Conservation (phyloP, 2,329 filamentous ascomycete genomes). For the Pseudogymnoascus sp. region DNA sequence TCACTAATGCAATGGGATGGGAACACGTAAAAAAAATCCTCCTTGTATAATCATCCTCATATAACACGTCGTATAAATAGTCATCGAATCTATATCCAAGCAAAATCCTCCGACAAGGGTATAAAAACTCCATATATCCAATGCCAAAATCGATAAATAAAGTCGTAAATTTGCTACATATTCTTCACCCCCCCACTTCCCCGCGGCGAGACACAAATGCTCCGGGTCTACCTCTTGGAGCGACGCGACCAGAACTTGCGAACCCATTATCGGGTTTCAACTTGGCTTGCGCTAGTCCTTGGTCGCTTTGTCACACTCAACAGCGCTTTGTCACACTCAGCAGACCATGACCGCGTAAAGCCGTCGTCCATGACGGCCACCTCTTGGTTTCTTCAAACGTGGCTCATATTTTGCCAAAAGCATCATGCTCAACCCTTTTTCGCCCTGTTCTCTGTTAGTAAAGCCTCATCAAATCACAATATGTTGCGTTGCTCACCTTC, state of each 20-base stretch:
- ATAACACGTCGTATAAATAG: slow-evolving; percentile 7
- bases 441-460: not conserved
- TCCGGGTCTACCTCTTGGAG: not conserved
- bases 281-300: not conserved
- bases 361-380: not conserved
- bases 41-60: not conserved
- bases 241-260: not conserved
- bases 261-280: not conserved
- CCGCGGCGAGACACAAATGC: not conserved
- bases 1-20: not conserved
- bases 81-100: not conserved
- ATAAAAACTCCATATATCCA: slow-evolving; percentile 9
- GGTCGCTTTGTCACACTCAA: not conserved
- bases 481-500: not conserved
- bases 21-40: not conserved
- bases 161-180: slow-evolving; percentile 3
- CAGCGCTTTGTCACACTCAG: not conserved
- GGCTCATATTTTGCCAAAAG: not conserved
- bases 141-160: not conserved
- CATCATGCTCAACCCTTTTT: not conserved
- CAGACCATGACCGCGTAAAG: not conserved
- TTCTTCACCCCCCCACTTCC: not conserved
- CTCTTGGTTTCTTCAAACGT: not conserved
- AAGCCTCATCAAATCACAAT: not conserved
- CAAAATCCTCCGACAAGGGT: slow-evolving; percentile 4